These are phyloP conservation scores for Catharanthus roseus DNA, from an alignment of 257 asterid genomes.

Conservation along the genomic window DNA sequence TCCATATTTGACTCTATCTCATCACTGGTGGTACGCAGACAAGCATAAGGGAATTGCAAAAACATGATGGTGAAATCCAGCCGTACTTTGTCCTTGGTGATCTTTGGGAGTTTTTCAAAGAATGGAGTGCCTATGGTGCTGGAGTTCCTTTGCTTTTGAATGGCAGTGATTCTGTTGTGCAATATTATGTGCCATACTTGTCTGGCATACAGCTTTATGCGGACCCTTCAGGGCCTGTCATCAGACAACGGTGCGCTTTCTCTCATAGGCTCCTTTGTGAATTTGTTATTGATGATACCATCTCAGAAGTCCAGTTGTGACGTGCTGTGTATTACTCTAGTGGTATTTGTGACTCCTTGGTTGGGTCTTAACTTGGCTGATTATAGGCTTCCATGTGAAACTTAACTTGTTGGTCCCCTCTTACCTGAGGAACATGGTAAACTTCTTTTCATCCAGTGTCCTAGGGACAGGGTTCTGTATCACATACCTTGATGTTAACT, in stretches of 20 bases:
- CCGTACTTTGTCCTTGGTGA: slow-evolving; percentile 81
- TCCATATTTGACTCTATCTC: slow-evolving; percentile 8
- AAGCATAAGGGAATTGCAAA: slow-evolving; percentile 54
- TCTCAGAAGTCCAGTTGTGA: background rate
- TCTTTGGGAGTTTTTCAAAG: slow-evolving; percentile 91
- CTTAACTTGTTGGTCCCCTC: background rate
- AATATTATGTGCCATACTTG: slow-evolving; percentile 82
- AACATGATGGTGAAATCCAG: slow-evolving; percentile 42
- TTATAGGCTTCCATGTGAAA: background rate
- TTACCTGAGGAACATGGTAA: background rate
- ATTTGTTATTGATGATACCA: background rate
- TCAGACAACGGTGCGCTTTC: slow-evolving; percentile 45
- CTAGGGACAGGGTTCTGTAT: no score
- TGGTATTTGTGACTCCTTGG: background rate
- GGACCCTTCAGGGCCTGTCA: slow-evolving; percentile 47
- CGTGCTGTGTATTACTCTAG: background rate
- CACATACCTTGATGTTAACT: background rate
- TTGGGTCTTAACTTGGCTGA: background rate
- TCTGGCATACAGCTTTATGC: slow-evolving; percentile 82
- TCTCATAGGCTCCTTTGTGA: background rate
- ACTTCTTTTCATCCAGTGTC: background rate
- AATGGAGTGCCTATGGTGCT: slow-evolving; percentile 97
- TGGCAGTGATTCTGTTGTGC: slow-evolving; percentile 68
- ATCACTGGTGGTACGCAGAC: slow-evolving; percentile 50
- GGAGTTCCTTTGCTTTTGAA: slow-evolving; percentile 78